Percentiles rank a stretch among this genome's conserved stretches.
These are phyloP conservation scores for Saccharomycopsis amapae DNA, from an alignment of 805 yeast genomes.

Conservation along the genomic window DNA sequence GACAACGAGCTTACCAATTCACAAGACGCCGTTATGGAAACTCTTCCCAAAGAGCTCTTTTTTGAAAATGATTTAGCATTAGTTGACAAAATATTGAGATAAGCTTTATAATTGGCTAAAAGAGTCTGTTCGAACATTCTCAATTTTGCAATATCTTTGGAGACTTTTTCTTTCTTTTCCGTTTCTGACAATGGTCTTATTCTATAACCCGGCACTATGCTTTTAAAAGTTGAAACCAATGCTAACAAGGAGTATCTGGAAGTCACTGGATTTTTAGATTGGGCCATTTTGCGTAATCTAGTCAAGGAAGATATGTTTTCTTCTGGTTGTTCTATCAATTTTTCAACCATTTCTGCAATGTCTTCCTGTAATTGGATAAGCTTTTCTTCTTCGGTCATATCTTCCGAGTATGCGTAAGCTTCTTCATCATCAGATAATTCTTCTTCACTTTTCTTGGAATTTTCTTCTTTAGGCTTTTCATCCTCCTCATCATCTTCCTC, in stretches of 20 bases:
- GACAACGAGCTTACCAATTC: conserved; percentile 63
- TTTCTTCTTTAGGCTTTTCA: conserved; percentile 15
- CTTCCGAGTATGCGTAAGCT: conserved; percentile 29
- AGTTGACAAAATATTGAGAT: conserved; percentile 47
- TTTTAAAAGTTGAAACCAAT: conserved; percentile 75
- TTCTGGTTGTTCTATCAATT: conserved; percentile 81
- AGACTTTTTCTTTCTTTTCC: conserved; percentile 75
- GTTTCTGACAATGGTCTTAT: conserved; percentile 76
- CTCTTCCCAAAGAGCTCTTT: conserved; percentile 37
- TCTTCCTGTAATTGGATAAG: conserved; percentile 67
- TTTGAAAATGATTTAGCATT: conserved; percentile 34
- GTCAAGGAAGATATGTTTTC: conserved; percentile 62
- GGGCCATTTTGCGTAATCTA: conserved; percentile 63
- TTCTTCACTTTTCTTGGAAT: conserved; percentile 25
- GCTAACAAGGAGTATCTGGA: conserved; percentile 70
- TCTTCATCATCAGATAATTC: conserved; percentile 29
- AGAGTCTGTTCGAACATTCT: conserved; percentile 78
- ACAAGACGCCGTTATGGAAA: conserved; percentile 72
- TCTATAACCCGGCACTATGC: conserved; percentile 80
- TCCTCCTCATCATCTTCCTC: conserved; percentile 20
- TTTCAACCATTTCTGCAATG: conserved; percentile 73
- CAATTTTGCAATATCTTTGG: conserved; percentile 71
- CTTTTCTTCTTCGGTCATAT: conserved; percentile 46
- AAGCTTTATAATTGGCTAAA: conserved; percentile 60
- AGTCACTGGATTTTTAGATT: conserved; percentile 57